Evolutionary conservation across 805 yeast genomes (phyloP).

Genomic region (Kockiozyma suomiensis): DNA sequence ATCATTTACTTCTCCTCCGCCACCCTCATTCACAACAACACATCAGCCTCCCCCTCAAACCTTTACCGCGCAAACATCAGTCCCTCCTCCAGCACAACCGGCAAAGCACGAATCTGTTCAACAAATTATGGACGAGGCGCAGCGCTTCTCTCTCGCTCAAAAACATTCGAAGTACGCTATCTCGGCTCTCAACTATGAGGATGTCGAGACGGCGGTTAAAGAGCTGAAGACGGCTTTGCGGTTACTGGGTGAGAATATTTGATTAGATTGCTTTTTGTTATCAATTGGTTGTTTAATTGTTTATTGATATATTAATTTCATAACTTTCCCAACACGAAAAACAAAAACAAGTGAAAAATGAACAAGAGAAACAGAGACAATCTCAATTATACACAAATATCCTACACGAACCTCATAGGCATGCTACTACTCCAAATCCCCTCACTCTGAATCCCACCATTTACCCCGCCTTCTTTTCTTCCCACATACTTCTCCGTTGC

Average conservation of each 20-base stretch:
- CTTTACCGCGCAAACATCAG: too few species aligned
- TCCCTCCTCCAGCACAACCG: too few species aligned
- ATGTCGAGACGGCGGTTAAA: conserved; percentile 60
- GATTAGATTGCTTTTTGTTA: background rate
- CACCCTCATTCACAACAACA: conserved; percentile 11
- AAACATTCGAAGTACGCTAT: conserved; percentile 73
- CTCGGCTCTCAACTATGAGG: conserved; percentile 73
- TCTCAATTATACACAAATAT: conserved; percentile 2
- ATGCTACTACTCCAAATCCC: conserved; percentile 4
- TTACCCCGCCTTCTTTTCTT: background rate
- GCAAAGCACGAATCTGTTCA: conserved; percentile 34
- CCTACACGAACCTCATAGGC: background rate
- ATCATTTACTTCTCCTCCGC: conserved; percentile 26
- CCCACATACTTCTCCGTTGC: background rate
- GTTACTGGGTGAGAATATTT: conserved; percentile 21
- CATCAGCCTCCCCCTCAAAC: conserved; percentile 20
- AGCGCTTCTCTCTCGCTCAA: conserved; percentile 50
- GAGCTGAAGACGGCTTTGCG: conserved; percentile 56
- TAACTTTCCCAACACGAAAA: too few species aligned
- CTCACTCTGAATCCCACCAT: conserved; percentile 4
- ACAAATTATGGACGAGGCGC: conserved; percentile 43
- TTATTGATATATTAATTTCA: too few species aligned
- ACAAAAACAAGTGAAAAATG: too few species aligned
- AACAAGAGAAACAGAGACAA: too few species aligned
- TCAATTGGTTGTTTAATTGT: too few species aligned